Evolutionary conservation across 2,329 filamentous ascomycete species (phyloP), one percentile per base, ranked within the genome.

Genomic region (Fusarium palustre): DNA sequence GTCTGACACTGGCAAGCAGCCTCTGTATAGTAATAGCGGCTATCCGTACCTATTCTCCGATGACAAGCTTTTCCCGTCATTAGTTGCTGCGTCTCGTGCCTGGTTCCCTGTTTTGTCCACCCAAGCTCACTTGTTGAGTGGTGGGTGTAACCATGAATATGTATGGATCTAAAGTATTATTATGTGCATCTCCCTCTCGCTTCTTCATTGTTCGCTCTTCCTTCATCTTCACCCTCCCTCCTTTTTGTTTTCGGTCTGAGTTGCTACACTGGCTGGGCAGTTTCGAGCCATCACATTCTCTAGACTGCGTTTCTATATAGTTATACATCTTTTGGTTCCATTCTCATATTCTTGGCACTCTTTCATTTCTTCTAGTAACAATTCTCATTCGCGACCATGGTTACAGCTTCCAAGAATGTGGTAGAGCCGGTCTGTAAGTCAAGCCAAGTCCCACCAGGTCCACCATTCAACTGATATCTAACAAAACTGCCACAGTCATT

Each of bases 391-490:
- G 7, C 22, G 18, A 56, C 28, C 41, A 67, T 69, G 61, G 38
- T 60, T 4, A 39, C 41, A 4, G 34, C 38, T 18, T 38, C 48
- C 9, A 69, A 64, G 30, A 64, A 56, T 24, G 57, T 70, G 5
- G 39, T 68, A 25, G 67, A 69, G 16, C 67, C 67, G 38, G 24
- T 63, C 33, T 70, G 67, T 64, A 68, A 59, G 67, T 70, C 33
- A n/a, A 25, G 24, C 7, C 24, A 3, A 2, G 2, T 4, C 13
- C 4, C 33, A 1, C 6, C 3, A 25, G 24, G 12, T 6, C 3
- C 22, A 42, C 6, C 24, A 25, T 10, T 12, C 42, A n/a, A 18
- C 54, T 43, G 0, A 47, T 12, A n/a, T 50, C 48, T 50, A 39
- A 50, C 12, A 7, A 7, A 16, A 5, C 10, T 0, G 13, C 6